Conservation (phyloP, 371 early-diverging fungal species). For the Circinella minor region DNA sequence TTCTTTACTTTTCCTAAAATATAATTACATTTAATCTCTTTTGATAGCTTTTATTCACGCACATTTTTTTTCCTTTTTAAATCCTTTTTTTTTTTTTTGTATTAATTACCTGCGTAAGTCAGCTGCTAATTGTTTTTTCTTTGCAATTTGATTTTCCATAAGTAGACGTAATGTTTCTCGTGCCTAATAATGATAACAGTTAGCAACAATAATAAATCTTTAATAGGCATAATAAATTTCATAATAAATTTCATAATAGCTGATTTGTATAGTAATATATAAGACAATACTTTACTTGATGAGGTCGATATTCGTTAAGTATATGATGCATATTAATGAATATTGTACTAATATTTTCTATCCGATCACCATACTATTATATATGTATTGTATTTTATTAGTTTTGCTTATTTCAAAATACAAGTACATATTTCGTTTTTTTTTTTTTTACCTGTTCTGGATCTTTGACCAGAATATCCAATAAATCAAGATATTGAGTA, state of each 20-base stretch:
- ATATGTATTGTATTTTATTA: no score
- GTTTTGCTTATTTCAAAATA: no score
- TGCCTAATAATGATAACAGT: conserved; percentile 34
- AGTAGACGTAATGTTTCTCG: conserved; percentile 73
- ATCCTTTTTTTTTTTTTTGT: no score
- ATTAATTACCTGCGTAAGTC: conserved; percentile 51
- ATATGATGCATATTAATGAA: conserved; percentile 79
- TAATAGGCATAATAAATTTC: no score
- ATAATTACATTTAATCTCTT: no score
- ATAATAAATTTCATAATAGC: no score
- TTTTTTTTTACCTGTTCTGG: conserved; percentile 55
- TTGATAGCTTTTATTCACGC: no score
- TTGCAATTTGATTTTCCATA: conserved; percentile 72
- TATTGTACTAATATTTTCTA: conserved; percentile 69
- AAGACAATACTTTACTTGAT: conserved; percentile 49
- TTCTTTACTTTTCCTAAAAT: conserved; percentile 27
- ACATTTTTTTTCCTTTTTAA: no score
- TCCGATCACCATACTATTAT: conserved; percentile 55
- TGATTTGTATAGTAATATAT: no score
- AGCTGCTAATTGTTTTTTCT: conserved; percentile 55
- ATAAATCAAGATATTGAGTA: conserved; percentile 70
- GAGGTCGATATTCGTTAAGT: conserved; percentile 73
- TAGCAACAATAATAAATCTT: no score
- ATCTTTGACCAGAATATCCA: conserved; percentile 58
- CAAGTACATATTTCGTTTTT: background rate